These are phyloP conservation scores for Hebeloma cylindrosporum DNA, from an alignment of 768 basidiomycete species.

Conservation along the genomic window DNA sequence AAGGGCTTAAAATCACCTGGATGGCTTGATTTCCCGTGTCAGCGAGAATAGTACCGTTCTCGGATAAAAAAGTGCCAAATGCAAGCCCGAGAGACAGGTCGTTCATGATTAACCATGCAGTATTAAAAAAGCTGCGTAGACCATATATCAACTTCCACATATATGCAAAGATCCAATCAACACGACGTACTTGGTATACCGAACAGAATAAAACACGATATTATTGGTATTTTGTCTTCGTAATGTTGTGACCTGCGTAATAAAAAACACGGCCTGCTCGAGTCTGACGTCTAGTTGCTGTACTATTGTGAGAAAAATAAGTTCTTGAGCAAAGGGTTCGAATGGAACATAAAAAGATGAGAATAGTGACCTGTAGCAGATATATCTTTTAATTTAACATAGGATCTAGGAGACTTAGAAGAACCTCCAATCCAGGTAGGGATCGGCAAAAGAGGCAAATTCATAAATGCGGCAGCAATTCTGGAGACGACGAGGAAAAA, in stretches of 20 bases:
- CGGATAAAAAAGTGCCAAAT: slow-evolving; percentile 66
- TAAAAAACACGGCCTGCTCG: slow-evolving; percentile 46
- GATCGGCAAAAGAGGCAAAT: slow-evolving; percentile 18
- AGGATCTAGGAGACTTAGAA: too few species aligned
- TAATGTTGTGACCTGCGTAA: slow-evolving; percentile 42
- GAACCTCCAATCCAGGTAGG: slow-evolving; percentile 7
- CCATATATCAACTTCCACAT: neutral
- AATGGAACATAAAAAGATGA: neutral
- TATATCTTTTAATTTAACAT: slow-evolving; percentile 38
- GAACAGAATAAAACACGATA: slow-evolving; percentile 45
- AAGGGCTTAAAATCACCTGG: slow-evolving; percentile 34
- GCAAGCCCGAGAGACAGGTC: slow-evolving; percentile 85
- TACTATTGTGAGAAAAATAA: slow-evolving; percentile 40
- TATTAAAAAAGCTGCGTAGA: slow-evolving; percentile 79
- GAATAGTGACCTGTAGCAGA: slow-evolving; percentile 39
- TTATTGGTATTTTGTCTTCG: slow-evolving; percentile 34
- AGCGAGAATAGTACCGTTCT: slow-evolving; percentile 57
- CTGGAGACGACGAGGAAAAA: slow-evolving; percentile 18
- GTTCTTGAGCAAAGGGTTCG: neutral
- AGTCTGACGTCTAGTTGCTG: slow-evolving; percentile 62
- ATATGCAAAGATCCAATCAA: neutral
- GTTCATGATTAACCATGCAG: slow-evolving; percentile 87
- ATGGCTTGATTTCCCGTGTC: slow-evolving; percentile 32
- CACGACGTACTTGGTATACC: slow-evolving; percentile 64
- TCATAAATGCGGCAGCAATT: slow-evolving; percentile 21